Percentiles rank a stretch among this genome's conserved stretches.
Conservation (phyloP, 345 rosid genomes). For the Aquilaria yunnanensis region DNA sequence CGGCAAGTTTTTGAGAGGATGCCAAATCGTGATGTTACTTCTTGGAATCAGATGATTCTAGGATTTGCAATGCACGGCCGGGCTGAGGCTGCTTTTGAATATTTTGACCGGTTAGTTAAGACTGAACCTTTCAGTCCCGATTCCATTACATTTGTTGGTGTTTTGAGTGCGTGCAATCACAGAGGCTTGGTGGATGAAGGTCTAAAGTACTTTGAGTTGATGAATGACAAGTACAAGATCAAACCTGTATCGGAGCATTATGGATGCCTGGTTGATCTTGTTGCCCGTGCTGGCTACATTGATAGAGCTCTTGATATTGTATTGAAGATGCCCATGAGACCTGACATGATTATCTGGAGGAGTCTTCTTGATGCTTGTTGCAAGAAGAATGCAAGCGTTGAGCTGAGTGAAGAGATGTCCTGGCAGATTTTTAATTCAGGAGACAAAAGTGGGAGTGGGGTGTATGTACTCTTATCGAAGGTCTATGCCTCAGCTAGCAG, state of each 20-base stretch:
- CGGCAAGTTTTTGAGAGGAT: slow-evolving; percentile 56
- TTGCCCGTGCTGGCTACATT: slow-evolving; percentile 68
- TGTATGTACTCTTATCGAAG: slow-evolving; percentile 62
- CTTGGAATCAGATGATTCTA: slow-evolving; percentile 76
- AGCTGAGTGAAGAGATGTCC: slow-evolving; percentile 65
- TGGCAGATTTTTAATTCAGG: slow-evolving; percentile 40
- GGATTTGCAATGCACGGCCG: slow-evolving; percentile 75
- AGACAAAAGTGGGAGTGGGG: slow-evolving; percentile 44
- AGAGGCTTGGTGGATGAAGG: slow-evolving; percentile 63
- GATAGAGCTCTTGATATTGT: slow-evolving; percentile 61
- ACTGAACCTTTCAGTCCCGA: slow-evolving; percentile 36
- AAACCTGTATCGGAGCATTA: slow-evolving; percentile 72
- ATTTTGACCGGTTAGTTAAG: slow-evolving; percentile 38
- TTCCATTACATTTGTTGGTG: slow-evolving; percentile 58
- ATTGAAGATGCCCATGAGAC: slow-evolving; percentile 58
- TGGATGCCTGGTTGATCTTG: slow-evolving; percentile 70
- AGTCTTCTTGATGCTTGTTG: slow-evolving; percentile 79
- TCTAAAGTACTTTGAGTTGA: slow-evolving; percentile 45
- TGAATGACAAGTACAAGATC: slow-evolving; percentile 48
- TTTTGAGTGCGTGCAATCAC: slow-evolving; percentile 69
- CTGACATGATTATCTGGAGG: slow-evolving; percentile 83
- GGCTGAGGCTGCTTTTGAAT: slow-evolving; percentile 40
- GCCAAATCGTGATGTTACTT: slow-evolving; percentile 49
- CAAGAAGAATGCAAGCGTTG: slow-evolving; percentile 49
- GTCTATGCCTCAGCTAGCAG: slow-evolving; percentile 68